phyloP scores from a whole-genome alignment of 2,329 filamentous ascomycete species.

The Cytospora chrysosperma region DNA sequence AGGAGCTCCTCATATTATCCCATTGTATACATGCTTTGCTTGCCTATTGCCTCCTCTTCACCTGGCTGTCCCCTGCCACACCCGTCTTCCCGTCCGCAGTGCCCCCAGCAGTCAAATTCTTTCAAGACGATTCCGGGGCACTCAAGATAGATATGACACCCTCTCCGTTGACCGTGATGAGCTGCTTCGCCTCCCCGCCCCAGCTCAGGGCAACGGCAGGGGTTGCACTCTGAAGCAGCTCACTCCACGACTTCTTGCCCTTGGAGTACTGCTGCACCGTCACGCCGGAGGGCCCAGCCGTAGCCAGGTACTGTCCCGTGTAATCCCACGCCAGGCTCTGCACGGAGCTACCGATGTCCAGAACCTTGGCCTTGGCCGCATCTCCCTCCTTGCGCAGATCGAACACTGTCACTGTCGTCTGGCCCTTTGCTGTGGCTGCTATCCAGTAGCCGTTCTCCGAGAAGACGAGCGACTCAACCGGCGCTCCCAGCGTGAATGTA shows the following conservation, averaged over 20 bases:
- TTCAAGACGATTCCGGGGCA: conserved; percentile 44
- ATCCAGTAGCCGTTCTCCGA: conserved; percentile 98
- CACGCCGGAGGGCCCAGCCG: conserved; percentile 74
- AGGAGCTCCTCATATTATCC: conserved; percentile 7
- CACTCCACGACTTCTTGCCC: conserved; percentile 82
- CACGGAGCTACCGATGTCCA: conserved; percentile 80
- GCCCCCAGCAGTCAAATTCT: not conserved
- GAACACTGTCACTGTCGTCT: conserved; percentile 80
- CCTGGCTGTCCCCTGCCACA: not conserved
- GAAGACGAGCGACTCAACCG: conserved; percentile 76
- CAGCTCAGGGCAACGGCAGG: conserved; percentile 73
- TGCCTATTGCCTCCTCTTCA: not conserved
- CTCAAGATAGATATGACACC: conserved; percentile 73
- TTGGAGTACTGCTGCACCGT: conserved; percentile 91
- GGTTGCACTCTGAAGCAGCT: conserved; percentile 75
- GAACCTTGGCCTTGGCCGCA: conserved; percentile 74
- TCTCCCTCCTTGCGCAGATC: conserved; percentile 91
- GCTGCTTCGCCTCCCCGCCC: conserved; percentile 71
- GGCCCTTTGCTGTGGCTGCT: conserved; percentile 75
- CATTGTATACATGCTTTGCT: not conserved
- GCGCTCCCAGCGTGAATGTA: conserved; percentile 66
- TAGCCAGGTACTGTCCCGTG: conserved; percentile 87
- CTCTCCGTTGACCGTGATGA: conserved; percentile 72
- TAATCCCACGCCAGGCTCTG: conserved; percentile 86
- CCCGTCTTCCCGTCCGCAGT: not conserved